A percentile compares a stretch with the other conserved stretches of the same genome.
These are phyloP conservation scores for Tympanopsis confertula DNA, from an alignment of 2,329 filamentous ascomycete genomes.

Conservation along the genomic window DNA sequence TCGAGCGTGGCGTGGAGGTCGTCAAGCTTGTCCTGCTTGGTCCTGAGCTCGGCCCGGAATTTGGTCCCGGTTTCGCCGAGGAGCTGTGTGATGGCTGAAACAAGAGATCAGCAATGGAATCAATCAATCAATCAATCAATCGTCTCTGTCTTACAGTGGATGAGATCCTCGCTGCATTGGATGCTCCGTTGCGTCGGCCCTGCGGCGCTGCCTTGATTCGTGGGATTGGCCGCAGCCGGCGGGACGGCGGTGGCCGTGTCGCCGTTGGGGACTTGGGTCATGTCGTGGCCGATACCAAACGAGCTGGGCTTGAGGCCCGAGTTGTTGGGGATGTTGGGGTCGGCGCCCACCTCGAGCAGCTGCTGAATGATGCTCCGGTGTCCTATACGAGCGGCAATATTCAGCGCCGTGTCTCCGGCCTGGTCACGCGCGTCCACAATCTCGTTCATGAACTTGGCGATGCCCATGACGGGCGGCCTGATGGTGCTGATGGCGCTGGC, in stretches of 20 bases:
- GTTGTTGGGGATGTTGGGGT: constrained; percentile 82
- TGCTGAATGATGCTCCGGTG: constrained; percentile 96
- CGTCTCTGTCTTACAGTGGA: too few species aligned
- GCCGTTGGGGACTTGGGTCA: too few species aligned
- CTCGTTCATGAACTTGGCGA: constrained; percentile 90
- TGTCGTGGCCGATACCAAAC: constrained; percentile 76
- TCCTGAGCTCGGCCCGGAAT: constrained; percentile 69
- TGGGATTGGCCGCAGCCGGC: too few species aligned
- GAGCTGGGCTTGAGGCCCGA: constrained; percentile 83
- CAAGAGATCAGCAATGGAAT: constrained; percentile 16
- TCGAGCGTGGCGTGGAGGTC: constrained; percentile 70
- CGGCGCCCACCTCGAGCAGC: constrained; percentile 84
- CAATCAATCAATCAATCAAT: constrained; percentile 1
- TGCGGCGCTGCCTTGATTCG: too few species aligned
- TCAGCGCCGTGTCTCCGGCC: constrained; percentile 86
- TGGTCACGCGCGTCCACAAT: constrained; percentile 94
- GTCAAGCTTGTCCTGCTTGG: constrained; percentile 77
- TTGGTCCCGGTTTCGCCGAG: constrained; percentile 68
- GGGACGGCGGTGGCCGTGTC: too few species aligned
- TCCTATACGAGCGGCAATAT: constrained; percentile 83
- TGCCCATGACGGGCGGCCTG: constrained; percentile 58
- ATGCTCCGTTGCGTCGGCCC: too few species aligned
- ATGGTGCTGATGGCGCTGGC: not conserved
- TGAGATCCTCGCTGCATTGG: too few species aligned
- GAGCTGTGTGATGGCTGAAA: constrained; percentile 66